Evolutionary conservation across 257 asterid genomes (phyloP), one percentile per base, ranked within the genome.

Genomic region (Voacanga thouarsii): DNA sequence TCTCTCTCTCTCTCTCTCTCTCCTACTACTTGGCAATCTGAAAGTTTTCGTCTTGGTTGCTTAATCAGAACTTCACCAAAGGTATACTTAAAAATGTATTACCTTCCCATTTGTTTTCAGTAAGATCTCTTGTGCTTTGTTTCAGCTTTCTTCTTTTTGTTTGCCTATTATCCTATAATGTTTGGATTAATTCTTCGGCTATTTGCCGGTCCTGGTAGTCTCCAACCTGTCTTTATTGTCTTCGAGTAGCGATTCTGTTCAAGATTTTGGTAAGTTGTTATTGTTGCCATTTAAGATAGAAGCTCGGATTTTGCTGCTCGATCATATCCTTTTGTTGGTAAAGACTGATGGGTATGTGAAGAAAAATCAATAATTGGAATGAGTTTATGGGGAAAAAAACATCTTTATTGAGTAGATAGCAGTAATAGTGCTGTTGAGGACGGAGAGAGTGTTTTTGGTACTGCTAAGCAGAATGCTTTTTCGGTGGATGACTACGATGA

Each of bases 291-390:
- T 87, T 84, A 81, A 74, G 77, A 77, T 90, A 1, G 94, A 93
- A 87, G 88, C 86, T 85, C 71, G 93, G 85, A 92, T 96, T 83
- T 76, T 89, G 83, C 88, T 93, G 75, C 95, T 97, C 61, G 98
- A 96, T 79, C 97, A 96, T 79, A 83, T 96, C 23, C 82, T 93
- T 71, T 67, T 96, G 72, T 45, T 93, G 80, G 91, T 57, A 5
- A 72, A 67, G 18, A 83, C 57, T 37, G 86, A 77, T 80, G 86
- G 78, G 82, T 49, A 73, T n/a, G 7, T 86, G 30, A 72, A 59
- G 28, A 81, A 77, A 33, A 64, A 66, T 75, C 83, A 14, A 57
- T 87, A 81, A 21, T 71, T 93, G 78, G 94, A 88, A 15, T 96
- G 98, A 83, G 89, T 90, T 76, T 93, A 80, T 80, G 67, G 82